Percentiles rank a stretch among this genome's conserved stretches.
Evolutionary conservation across 2,329 filamentous ascomycete species (phyloP).

Genomic region (Dothistroma septosporum): DNA sequence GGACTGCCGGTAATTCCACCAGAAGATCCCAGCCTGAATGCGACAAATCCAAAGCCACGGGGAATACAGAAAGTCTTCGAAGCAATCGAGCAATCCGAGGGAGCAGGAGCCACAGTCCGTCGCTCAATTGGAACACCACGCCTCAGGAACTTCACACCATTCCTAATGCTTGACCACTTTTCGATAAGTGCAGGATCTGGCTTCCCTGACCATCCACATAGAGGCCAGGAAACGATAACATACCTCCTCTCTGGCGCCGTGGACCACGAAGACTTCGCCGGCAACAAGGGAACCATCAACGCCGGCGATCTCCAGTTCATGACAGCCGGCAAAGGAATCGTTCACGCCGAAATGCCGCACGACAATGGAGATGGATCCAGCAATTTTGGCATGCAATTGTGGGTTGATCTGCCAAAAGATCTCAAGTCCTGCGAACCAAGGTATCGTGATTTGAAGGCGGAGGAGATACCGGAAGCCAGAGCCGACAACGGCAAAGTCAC

Average conservation of each 20-base stretch:
- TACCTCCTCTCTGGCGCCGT: constrained; percentile 82
- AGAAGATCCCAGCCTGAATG: constrained; percentile 40
- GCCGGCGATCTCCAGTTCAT: constrained; percentile 95
- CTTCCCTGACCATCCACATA: constrained; percentile 42
- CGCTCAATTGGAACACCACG: constrained; percentile 81
- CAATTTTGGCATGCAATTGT: constrained; percentile 87
- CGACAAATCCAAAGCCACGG: constrained; percentile 64
- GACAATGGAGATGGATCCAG: constrained; percentile 69
- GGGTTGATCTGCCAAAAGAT: constrained; percentile 81
- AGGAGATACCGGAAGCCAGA: constrained; percentile 73
- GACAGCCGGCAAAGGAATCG: constrained; percentile 87
- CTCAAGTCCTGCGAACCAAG: constrained; percentile 87
- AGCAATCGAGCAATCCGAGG: constrained; percentile 81
- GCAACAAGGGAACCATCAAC: constrained; percentile 76
- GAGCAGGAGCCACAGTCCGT: constrained; percentile 79
- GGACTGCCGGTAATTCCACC: constrained; percentile 50
- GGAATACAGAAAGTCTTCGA: constrained; percentile 79
- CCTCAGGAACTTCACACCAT: constrained; percentile 82
- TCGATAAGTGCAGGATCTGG: not conserved
- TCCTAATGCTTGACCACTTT: constrained; percentile 90
- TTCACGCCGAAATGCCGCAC: constrained; percentile 78
- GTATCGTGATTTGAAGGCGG: constrained; percentile 77
- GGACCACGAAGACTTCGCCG: constrained; percentile 89
- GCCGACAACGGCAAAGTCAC: constrained; percentile 68
- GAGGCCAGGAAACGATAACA: constrained; percentile 85